These are phyloP conservation scores for Rubus idaeus DNA, from an alignment of 306 rosid species.

Conservation along the genomic window DNA sequence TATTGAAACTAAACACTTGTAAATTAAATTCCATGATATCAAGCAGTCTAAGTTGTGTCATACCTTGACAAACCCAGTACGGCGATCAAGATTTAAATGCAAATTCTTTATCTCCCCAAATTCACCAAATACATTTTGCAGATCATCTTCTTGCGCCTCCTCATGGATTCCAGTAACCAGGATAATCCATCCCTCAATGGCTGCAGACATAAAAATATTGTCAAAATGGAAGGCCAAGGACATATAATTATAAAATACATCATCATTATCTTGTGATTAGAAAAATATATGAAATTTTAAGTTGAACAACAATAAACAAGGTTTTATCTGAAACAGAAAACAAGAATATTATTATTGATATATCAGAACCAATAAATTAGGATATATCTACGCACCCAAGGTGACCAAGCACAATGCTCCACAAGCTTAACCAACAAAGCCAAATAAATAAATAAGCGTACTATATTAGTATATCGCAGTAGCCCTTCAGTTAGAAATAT, in stretches of 20 bases:
- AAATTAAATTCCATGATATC: neutral
- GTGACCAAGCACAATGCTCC: neutral
- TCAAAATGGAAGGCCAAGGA: neutral
- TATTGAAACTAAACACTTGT: neutral
- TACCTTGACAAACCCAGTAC: conserved; percentile 95
- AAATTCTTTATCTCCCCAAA: conserved; percentile 91
- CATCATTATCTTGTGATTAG: neutral
- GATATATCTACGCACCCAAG: neutral
- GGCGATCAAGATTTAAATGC: conserved; percentile 96
- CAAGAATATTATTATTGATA: neutral
- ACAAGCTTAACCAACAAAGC: neutral
- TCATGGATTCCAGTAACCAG: conserved; percentile 94
- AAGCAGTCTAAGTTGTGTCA: conserved; percentile 3
- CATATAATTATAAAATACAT: neutral
- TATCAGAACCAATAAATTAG: neutral
- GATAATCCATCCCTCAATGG: conserved; percentile 98
- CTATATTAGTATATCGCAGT: neutral
- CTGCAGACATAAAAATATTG: conserved; percentile 33
- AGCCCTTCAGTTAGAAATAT: neutral
- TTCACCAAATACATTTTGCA: conserved; percentile 82
- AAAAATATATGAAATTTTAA: neutral
- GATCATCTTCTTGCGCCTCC: conserved; percentile 97
- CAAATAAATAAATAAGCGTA: neutral
- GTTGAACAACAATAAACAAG: neutral
- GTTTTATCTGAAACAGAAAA: neutral